Evolutionary conservation across 2,329 filamentous ascomycete genomes (phyloP).

Genomic region (Calonectria fujianensis): DNA sequence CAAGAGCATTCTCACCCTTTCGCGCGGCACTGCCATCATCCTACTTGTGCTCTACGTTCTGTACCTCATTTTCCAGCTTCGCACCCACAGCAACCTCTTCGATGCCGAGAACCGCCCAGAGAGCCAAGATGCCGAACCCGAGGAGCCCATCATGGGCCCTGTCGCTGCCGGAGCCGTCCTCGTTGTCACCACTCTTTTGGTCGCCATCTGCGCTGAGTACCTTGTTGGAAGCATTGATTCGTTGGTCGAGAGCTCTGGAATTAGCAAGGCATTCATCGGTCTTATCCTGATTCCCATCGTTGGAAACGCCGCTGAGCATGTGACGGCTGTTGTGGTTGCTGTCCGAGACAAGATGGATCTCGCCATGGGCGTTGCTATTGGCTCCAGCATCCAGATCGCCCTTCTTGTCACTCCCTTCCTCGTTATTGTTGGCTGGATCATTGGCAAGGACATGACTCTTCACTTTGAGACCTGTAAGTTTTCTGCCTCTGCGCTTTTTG

Average conservation of each 20-base stretch:
- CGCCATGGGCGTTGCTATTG: slow-evolving; percentile 86
- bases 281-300: slow-evolving; percentile 87
- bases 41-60: slow-evolving; percentile 84
- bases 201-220: slow-evolving; percentile 85
- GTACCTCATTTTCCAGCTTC: slow-evolving; percentile 86
- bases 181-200: slow-evolving; percentile 80
- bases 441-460: slow-evolving; percentile 83
- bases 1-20: slow-evolving; percentile 80
- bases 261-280: slow-evolving; percentile 89
- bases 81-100: slow-evolving; percentile 84
- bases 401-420: slow-evolving; percentile 87
- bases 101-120: slow-evolving; percentile 68
- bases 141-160: slow-evolving; percentile 75
- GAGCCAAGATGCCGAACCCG: slow-evolving; percentile 66
- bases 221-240: slow-evolving; percentile 85
- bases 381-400: slow-evolving; percentile 88
- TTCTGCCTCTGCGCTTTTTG: background rate
- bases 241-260: slow-evolving; percentile 80
- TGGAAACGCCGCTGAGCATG: slow-evolving; percentile 87
- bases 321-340: slow-evolving; percentile 87
- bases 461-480: slow-evolving; percentile 80
- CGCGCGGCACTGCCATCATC: slow-evolving; percentile 85
- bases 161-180: slow-evolving; percentile 79
- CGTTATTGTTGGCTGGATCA: slow-evolving; percentile 87
- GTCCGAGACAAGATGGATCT: slow-evolving; percentile 85